Conservation (phyloP, 768 basidiomycete species). For the Cyclocybe aegerita region DNA sequence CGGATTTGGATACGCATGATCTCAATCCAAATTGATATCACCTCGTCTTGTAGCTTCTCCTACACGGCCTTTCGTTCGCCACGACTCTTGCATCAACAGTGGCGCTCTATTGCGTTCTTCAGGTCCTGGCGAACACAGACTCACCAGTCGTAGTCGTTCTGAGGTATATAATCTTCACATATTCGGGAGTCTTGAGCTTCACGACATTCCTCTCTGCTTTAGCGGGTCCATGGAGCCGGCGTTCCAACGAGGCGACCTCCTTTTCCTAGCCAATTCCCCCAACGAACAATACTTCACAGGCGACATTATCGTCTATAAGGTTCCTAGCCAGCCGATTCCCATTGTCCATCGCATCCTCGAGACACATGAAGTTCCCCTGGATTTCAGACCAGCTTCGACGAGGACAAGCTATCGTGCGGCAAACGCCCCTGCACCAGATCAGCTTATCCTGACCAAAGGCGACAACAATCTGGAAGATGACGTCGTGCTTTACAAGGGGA, state of each 20-base stretch:
- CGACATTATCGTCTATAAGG: constrained; percentile 95
- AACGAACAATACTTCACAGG: constrained; percentile 74
- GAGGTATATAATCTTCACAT: constrained; percentile 47
- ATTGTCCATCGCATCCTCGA: constrained; percentile 94
- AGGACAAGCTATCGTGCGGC: constrained; percentile 3
- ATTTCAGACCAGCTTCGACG: constrained; percentile 24
- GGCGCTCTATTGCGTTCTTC: constrained; percentile 94
- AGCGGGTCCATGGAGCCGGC: constrained; percentile 95
- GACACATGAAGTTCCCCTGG: constrained; percentile 53
- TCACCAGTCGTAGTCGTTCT: constrained; percentile 93
- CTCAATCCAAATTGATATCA: not conserved
- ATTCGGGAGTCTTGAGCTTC: not conserved
- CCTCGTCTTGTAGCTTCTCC: constrained; percentile 53
- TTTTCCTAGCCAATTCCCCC: constrained; percentile 85
- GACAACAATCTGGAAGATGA: constrained; percentile 92
- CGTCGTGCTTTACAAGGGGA: constrained; percentile 77
- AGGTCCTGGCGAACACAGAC: constrained; percentile 83
- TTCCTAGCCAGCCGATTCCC: constrained; percentile 86
- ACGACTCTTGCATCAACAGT: constrained; percentile 83
- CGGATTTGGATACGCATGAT: not conserved
- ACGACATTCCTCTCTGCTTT: not conserved
- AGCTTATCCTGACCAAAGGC: constrained; percentile 87
- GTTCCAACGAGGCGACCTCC: constrained; percentile 89
- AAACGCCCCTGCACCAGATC: constrained; percentile 26
- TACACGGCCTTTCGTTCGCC: constrained; percentile 84